phyloP scores from a whole-genome alignment of 2,329 filamentous ascomycete species.

The Lasiodiplodia hormozganensis region DNA sequence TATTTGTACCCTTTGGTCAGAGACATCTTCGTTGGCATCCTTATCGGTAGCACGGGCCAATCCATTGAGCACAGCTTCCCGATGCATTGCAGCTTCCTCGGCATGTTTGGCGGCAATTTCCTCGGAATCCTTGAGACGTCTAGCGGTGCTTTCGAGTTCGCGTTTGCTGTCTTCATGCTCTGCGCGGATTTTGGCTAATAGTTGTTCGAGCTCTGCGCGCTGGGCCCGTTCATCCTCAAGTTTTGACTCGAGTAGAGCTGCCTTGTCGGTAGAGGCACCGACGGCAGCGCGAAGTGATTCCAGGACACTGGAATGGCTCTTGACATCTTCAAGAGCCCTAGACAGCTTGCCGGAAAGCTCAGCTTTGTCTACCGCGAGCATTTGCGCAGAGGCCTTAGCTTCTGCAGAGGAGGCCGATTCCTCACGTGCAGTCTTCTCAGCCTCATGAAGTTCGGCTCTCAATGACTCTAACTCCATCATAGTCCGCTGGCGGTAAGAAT shows the following conservation, averaged over 20 bases:
- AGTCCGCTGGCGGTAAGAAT: constrained; percentile 81
- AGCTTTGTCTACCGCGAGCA: constrained; percentile 85
- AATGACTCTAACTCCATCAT: constrained; percentile 85
- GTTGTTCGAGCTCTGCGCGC: constrained; percentile 76
- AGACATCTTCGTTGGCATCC: constrained; percentile 54
- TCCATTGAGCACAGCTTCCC: constrained; percentile 80
- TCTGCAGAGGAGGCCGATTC: constrained; percentile 80
- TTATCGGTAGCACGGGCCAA: constrained; percentile 65
- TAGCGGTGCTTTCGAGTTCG: constrained; percentile 76
- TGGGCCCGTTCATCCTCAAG: constrained; percentile 82
- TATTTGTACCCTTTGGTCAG: constrained; percentile 71
- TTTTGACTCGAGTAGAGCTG: constrained; percentile 76
- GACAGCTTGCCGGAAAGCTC: constrained; percentile 75
- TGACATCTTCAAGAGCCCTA: constrained; percentile 69
- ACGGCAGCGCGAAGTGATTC: constrained; percentile 79
- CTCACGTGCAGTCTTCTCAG: constrained; percentile 79
- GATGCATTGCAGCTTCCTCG: constrained; percentile 84
- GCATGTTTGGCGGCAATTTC: constrained; percentile 88
- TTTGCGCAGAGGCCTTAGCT: constrained; percentile 73
- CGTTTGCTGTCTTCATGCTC: constrained; percentile 82
- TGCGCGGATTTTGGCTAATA: constrained; percentile 75
- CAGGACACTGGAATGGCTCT: constrained; percentile 74
- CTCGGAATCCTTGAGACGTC: constrained; percentile 83
- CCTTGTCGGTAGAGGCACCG: constrained; percentile 78
- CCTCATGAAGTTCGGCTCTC: constrained; percentile 82